Evolutionary conservation across 2,329 filamentous ascomycete genomes (phyloP), one percentile per base, ranked within the genome.

Genomic region (Myriangium duriaei): DNA sequence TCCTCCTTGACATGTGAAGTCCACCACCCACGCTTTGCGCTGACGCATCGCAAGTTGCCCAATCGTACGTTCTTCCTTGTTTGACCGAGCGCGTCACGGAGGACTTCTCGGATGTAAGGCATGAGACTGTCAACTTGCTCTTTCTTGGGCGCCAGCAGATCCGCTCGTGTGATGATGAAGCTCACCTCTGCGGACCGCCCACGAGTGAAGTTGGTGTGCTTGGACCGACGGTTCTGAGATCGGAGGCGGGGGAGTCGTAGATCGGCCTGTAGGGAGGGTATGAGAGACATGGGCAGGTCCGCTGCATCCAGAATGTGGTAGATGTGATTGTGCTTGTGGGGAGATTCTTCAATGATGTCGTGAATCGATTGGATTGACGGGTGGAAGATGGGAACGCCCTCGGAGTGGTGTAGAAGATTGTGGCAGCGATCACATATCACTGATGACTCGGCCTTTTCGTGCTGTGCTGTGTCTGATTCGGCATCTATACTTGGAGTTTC

Each of bases 221-320:
- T 76, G 1, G 85, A 78, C 35, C 88, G 75, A 34, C 88, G 76
- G 53, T 95, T 96, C 44, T 74, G 73, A 1, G 82, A 81, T 40
- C 88, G 78, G 37, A 91, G 67, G 5, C 79, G 76, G 43, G 83
- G 78, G 7, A 86, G 65, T 21, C 77, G 68, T 1, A 95, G 67
- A 1, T 84, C 65, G 5, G 72, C 65, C 43, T 81, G 73, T 7
- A 98, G 72, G 31, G 77, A 74, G 1, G 85, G 83, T 3, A 96
- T 68, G 11, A 98, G 62, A 2, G 91, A 95, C 73, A 98, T 82
- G 13, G 91, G 91, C 47, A 98, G 96, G 59, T 98, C 91, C 43
- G 87, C 91, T 2, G 91, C 88, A 53, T 98, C 91, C 14, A 98
- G 65, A 16, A 98, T 70, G 59, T 98, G 91, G 56, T 96, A 98